Conservation (phyloP, 2,329 filamentous ascomycete genomes). For the Remersonia thermophila region DNA sequence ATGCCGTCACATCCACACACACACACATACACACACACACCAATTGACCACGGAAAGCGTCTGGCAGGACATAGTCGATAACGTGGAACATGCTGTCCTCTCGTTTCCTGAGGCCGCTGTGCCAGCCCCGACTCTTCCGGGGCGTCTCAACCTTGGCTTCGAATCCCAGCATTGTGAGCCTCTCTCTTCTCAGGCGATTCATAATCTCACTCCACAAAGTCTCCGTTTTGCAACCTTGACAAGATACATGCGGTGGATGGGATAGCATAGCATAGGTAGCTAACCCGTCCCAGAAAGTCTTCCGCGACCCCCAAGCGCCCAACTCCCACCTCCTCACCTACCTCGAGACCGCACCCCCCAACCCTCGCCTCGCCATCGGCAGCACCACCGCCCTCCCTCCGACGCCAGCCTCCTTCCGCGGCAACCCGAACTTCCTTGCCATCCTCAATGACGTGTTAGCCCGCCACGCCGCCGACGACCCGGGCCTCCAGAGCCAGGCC, state of each 20-base stretch:
- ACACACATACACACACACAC: too few species aligned
- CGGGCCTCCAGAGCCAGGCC: constrained; percentile 42
- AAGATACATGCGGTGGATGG: too few species aligned
- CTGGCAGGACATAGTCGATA: too few species aligned
- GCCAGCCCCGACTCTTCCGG: constrained; percentile 19
- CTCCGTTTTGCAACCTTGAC: too few species aligned
- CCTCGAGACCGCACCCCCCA: constrained; percentile 46
- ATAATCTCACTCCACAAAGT: too few species aligned
- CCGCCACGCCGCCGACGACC: constrained; percentile 44
- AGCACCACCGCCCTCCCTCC: constrained; percentile 46
- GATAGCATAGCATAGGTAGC: too few species aligned
- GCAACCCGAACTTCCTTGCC: constrained; percentile 46
- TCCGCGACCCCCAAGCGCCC: constrained; percentile 34
- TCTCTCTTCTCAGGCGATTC: constrained; percentile 4
- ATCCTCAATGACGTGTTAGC: constrained; percentile 46
- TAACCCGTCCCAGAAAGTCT: constrained; percentile 44
- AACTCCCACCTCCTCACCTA: constrained; percentile 44
- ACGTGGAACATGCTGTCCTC: constrained; percentile 24
- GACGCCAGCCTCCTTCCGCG: constrained; percentile 45
- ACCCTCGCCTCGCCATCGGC: constrained; percentile 42
- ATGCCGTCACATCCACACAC: too few species aligned
- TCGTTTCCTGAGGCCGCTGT: constrained; percentile 17
- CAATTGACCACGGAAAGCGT: too few species aligned
- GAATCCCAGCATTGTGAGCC: constrained; percentile 42
- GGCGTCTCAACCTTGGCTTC: constrained; percentile 34